Conservation (phyloP, 2,329 filamentous ascomycete species). For the Penicillium janthinellum region DNA sequence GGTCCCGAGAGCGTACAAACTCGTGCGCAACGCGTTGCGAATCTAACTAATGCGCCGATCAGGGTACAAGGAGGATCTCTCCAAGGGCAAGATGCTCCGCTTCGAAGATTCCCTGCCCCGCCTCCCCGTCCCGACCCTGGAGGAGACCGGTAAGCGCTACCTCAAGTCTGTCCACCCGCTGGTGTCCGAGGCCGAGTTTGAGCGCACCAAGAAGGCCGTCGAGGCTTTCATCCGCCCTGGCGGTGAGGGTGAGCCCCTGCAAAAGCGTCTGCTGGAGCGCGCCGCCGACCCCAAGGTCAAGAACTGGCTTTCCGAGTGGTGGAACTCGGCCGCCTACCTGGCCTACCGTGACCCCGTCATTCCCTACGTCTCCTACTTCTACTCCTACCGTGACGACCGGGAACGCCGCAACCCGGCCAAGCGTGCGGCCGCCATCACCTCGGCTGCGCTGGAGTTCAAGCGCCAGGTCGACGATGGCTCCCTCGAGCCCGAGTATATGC, state of each 20-base stretch:
- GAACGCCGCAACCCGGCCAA: constrained; percentile 84
- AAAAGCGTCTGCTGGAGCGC: constrained; percentile 80
- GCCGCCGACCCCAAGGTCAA: constrained; percentile 77
- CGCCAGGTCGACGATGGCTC: constrained; percentile 79
- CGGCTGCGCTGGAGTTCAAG: constrained; percentile 89
- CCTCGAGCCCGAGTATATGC: constrained; percentile 98
- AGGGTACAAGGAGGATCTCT: constrained; percentile 67
- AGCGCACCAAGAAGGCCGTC: constrained; percentile 74
- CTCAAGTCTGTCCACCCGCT: constrained; percentile 68
- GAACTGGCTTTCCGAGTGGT: constrained; percentile 98
- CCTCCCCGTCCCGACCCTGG: constrained; percentile 64
- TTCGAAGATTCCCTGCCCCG: constrained; percentile 67
- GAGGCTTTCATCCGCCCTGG: constrained; percentile 87
- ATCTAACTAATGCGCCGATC: constrained; percentile 9
- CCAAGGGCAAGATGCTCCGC: constrained; percentile 65
- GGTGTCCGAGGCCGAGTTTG: constrained; percentile 60
- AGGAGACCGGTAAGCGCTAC: constrained; percentile 66
- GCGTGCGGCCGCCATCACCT: constrained; percentile 87
- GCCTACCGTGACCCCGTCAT: constrained; percentile 92
- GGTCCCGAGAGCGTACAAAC: background rate
- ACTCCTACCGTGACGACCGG: constrained; percentile 94
- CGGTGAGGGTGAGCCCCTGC: constrained; percentile 77
- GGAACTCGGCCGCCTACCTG: constrained; percentile 94
- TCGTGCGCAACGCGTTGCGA: background rate
- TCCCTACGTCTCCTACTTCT: constrained; percentile 99